Conservation (phyloP, 1,139 yeast species). For the Suhomyces wounanorum region DNA sequence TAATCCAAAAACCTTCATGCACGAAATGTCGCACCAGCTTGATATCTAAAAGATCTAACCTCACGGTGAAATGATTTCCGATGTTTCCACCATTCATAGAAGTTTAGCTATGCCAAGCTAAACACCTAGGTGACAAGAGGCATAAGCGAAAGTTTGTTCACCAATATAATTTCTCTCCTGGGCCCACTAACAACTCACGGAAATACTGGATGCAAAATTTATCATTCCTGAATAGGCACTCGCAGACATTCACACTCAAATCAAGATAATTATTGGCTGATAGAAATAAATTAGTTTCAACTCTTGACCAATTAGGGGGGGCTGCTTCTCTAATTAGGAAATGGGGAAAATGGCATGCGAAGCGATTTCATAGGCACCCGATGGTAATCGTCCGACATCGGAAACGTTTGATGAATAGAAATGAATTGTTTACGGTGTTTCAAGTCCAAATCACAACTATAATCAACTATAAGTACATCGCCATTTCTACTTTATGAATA, state of each 20-base stretch:
- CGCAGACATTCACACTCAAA: not conserved
- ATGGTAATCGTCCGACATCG: not conserved
- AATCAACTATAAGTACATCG: not conserved
- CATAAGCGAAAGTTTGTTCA: not conserved
- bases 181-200: not conserved
- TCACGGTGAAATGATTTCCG: constrained; percentile 1
- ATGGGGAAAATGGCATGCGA: not conserved
- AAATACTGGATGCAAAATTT: not conserved
- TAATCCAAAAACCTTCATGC: not conserved
- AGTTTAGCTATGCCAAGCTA: not conserved
- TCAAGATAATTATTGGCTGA: not conserved
- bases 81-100: constrained; percentile 9
- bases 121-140: not conserved
- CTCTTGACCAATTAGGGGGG: not conserved
- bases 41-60: constrained; percentile 8
- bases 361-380: not conserved
- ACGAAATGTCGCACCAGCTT: constrained; percentile 5
- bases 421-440: no score
- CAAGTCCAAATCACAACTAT: not conserved
- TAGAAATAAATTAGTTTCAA: not conserved
- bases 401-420: not conserved
- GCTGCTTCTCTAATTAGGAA: not conserved
- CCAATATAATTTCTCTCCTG: not conserved
- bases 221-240: not conserved
- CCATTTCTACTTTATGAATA: not conserved